These are phyloP conservation scores for Phalaenopsis aphrodite DNA, from an alignment of 106 monocot genomes.

Conservation along the genomic window DNA sequence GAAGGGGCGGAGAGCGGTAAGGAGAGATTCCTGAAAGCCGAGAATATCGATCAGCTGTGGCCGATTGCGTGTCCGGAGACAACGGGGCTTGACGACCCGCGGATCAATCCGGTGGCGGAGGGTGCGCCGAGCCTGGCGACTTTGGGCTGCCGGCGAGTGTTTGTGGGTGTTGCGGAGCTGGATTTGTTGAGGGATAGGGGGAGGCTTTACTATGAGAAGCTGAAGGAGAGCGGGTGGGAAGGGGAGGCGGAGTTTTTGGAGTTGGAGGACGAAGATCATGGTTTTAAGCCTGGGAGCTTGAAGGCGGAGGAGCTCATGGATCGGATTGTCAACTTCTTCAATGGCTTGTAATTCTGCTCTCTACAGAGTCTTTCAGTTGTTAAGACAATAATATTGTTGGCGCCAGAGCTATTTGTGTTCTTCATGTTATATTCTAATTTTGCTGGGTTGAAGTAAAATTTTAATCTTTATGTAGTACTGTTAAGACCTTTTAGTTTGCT, in stretches of 20 bases:
- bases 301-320: not conserved
- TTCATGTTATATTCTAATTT: no score
- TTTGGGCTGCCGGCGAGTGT: not conserved
- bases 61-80: conserved; percentile 4
- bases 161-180: conserved; percentile 15
- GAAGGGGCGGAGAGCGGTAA: not conserved
- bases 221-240: conserved; percentile 14
- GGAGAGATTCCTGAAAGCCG: not conserved
- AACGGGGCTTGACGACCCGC: conserved; percentile 6
- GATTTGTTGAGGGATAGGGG: conserved; percentile 19
- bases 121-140: conserved; percentile 2
- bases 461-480: no score
- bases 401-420: no score
- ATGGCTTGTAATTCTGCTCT: no score
- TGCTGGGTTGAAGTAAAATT: no score
- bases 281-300: not conserved
- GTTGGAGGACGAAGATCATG: conserved; percentile 10
- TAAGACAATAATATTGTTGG: no score
- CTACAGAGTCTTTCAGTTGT: no score
- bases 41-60: not conserved
- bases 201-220: conserved; percentile 9
- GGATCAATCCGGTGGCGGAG: conserved; percentile 9
- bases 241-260: conserved; percentile 6
- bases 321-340: not conserved
- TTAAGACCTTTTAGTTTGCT: no score